Evolutionary conservation across 768 basidiomycete species (phyloP), one percentile per base, ranked within the genome.

Genomic region (Mrakia blollopis): DNA sequence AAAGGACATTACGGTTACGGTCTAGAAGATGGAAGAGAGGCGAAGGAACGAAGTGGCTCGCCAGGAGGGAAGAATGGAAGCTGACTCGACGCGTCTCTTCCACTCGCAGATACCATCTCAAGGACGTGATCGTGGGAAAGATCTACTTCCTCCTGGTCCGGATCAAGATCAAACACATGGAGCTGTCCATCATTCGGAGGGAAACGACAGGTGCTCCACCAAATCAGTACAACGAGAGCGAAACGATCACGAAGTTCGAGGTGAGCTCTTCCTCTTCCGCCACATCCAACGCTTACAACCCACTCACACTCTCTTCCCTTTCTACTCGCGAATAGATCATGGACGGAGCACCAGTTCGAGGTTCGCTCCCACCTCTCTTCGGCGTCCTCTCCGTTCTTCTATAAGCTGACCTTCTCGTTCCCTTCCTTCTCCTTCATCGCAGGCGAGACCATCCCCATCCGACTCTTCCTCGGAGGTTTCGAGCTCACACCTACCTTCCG

Each of bases 151-250:
- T 99, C 71, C 90, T 98, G 61, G 95, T 98, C 11, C 91, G 97
- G 74, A 98, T 99, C 87, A 98, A 87, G 87, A 99, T 98, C 85
- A 98, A 99, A 85, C 94, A 98, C 81, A 98, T 98, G 96, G 95
- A 99, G 83, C 87, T 98, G 37, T 98, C 94, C 23, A 98, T 98
- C 82, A 98, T 99, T 80, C 90, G 96, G 54, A 88, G 95, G 30
- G 97, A 98, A 84, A 99, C 97, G 30, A 98, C 96, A 0, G 96
- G 96, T 18, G 88, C 94, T 21, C 93, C 93, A 3, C 97, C 97
- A n/a, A 99, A 98, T 81, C 94, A 95, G 85, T 98, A 99, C 84
- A 99, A 98, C 83, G 96, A 99, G 84, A 93, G 92, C 81, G 95
- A 98, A 83, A 98, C 95, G 11, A 98, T 99, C 81, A 98, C 97